Percentiles rank a stretch among this genome's conserved stretches.
These are phyloP conservation scores for Apiospora saccharicola DNA, from an alignment of 2,329 filamentous ascomycete genomes.

Conservation along the genomic window DNA sequence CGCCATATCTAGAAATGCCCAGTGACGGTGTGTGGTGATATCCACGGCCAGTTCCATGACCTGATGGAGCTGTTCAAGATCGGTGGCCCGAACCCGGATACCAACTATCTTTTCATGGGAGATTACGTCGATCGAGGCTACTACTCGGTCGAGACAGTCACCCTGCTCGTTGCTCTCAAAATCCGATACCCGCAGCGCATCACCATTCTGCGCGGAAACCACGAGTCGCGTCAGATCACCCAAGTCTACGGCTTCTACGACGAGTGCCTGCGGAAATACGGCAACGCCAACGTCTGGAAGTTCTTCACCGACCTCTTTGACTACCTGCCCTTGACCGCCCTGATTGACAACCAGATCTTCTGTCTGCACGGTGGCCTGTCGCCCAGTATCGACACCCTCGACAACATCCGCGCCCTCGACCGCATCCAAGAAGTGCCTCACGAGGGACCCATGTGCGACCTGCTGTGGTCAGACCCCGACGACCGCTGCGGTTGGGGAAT, in stretches of 20 bases:
- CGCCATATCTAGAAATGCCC: slow-evolving; percentile 80
- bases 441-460: slow-evolving; percentile 97
- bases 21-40: slow-evolving; percentile 98
- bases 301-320: slow-evolving; percentile 99
- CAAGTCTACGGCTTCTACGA: slow-evolving; percentile 99
- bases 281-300: slow-evolving; percentile 94
- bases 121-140: slow-evolving; percentile 99
- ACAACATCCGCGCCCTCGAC: slow-evolving; percentile 94
- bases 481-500: slow-evolving; percentile 97
- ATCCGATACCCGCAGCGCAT: slow-evolving; percentile 97
- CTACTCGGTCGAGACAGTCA: slow-evolving; percentile 96
- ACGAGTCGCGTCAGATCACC: slow-evolving; percentile 96
- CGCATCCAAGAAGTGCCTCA: slow-evolving; percentile 98
- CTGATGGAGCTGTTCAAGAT: slow-evolving; percentile 99
- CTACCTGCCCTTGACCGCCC: slow-evolving; percentile 93
- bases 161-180: slow-evolving; percentile 94
- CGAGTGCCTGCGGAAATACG: slow-evolving; percentile 94
- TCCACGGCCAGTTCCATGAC: slow-evolving; percentile 98
- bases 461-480: slow-evolving; percentile 98
- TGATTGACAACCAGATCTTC: slow-evolving; percentile 99
- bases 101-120: slow-evolving; percentile 99
- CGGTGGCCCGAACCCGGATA: slow-evolving; percentile 95
- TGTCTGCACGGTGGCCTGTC: slow-evolving; percentile 97
- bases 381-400: slow-evolving; percentile 93
- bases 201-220: slow-evolving; percentile 93